These are phyloP conservation scores for Aspergillus indologenus DNA, from an alignment of 495 filamentous ascomycete genomes.

Conservation along the genomic window DNA sequence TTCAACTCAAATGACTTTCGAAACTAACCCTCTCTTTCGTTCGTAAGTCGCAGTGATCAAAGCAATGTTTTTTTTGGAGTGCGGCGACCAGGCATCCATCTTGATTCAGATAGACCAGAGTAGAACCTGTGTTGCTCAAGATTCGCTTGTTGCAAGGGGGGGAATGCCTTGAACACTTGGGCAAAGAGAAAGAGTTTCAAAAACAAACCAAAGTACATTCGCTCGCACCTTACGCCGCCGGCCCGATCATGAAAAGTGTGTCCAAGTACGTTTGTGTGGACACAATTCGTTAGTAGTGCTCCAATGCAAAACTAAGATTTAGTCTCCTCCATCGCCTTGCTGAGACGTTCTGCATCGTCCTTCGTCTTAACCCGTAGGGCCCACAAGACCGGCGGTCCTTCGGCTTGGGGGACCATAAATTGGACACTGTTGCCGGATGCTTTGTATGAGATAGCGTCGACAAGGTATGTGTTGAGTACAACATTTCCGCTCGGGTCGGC, in stretches of 20 bases:
- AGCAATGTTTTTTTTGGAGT: not conserved
- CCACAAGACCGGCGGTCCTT: slow-evolving; percentile 58
- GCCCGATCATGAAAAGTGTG: not conserved
- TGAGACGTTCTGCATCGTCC: slow-evolving; percentile 27
- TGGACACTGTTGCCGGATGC: slow-evolving; percentile 53
- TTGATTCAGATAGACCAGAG: not conserved
- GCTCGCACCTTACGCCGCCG: not conserved
- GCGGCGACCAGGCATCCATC: not conserved
- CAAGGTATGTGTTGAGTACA: slow-evolving; percentile 62
- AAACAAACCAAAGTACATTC: not conserved
- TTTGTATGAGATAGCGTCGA: slow-evolving; percentile 57
- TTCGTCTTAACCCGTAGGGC: slow-evolving; percentile 57
- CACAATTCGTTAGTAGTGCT: not conserved
- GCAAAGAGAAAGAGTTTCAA: slow-evolving; percentile 1
- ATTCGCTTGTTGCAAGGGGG: not conserved
- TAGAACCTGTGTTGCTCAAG: not conserved
- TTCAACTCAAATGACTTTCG: not conserved
- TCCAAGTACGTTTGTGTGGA: too few relatives aligned
- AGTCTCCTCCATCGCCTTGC: slow-evolving; percentile 20
- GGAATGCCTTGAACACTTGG: slow-evolving; percentile 6
- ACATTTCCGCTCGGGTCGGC: slow-evolving; percentile 68
- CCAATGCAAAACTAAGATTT: slow-evolving; percentile 16
- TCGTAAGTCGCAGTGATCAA: not conserved
- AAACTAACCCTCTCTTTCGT: not conserved
- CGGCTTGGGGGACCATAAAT: slow-evolving; percentile 50